These are phyloP conservation scores for Fusarium pilosicola DNA, from an alignment of 2,329 filamentous ascomycete species.

Conservation along the genomic window DNA sequence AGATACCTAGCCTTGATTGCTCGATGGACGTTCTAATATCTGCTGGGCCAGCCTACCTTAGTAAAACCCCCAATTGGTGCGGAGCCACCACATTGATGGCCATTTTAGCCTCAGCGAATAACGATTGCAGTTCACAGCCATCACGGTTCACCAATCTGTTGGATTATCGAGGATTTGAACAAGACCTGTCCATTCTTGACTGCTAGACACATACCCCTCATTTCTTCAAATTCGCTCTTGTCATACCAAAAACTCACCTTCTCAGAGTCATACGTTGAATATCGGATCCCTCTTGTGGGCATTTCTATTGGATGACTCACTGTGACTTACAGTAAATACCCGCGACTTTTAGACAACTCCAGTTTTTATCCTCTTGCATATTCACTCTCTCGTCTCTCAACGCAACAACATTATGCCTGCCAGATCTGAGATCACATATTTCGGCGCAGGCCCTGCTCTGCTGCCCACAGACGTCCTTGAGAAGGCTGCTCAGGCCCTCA, in stretches of 20 bases:
- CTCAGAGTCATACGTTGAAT: constrained; percentile 29
- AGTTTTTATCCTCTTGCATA: constrained; percentile 24
- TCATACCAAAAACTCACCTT: neutral
- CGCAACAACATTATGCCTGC: constrained; percentile 66
- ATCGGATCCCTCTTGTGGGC: constrained; percentile 19
- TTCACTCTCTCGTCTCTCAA: constrained; percentile 14
- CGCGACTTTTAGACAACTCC: constrained; percentile 18
- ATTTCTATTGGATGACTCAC: constrained; percentile 43
- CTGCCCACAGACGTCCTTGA: constrained; percentile 86
- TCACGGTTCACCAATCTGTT: constrained; percentile 7
- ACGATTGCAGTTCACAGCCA: constrained; percentile 19
- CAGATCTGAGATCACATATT: constrained; percentile 82
- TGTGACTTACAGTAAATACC: constrained; percentile 13
- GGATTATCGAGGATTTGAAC: constrained; percentile 1
- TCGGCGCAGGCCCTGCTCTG: constrained; percentile 89
- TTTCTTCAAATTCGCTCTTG: neutral
- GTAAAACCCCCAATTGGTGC: constrained; percentile 5
- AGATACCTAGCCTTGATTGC: neutral
- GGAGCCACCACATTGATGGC: constrained; percentile 23
- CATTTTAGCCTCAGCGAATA: constrained; percentile 28
- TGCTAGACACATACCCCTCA: constrained; percentile 1
- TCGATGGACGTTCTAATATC: neutral
- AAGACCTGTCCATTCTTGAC: neutral
- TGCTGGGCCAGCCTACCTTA: neutral
- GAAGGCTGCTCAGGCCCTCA: constrained; percentile 76